Evolutionary conservation across 768 basidiomycete genomes (phyloP).

Genomic region (Trametes cingulata): DNA sequence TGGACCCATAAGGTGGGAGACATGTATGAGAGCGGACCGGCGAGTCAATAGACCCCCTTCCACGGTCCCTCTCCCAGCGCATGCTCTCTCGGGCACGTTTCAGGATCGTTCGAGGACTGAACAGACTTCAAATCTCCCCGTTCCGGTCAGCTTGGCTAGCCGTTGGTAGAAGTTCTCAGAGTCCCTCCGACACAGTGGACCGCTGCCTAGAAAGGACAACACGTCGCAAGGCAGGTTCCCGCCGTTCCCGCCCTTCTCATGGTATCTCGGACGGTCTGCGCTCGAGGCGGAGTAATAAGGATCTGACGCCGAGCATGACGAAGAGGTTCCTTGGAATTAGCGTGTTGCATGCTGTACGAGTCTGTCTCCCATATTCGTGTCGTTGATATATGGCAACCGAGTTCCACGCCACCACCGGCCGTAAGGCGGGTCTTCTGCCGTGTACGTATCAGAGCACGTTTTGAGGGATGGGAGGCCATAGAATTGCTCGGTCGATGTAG

Average conservation of each 20-base stretch:
- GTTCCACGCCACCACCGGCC: constrained; percentile 14
- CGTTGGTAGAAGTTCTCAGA: constrained; percentile 23
- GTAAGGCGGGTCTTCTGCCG: constrained; percentile 14
- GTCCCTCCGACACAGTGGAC: constrained; percentile 15
- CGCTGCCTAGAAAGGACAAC: constrained; percentile 13
- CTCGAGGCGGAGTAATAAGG: constrained; percentile 13
- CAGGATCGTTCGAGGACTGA: constrained; percentile 19
- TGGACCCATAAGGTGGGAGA: constrained; percentile 21
- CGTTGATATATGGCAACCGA: constrained; percentile 4
- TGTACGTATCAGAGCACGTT: neutral
- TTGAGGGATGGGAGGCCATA: constrained; percentile 7
- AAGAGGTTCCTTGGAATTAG: constrained; percentile 8
- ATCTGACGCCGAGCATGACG: constrained; percentile 8
- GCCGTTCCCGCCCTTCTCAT: constrained; percentile 9
- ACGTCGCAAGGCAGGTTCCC: constrained; percentile 17
- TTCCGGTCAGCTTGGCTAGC: constrained; percentile 23
- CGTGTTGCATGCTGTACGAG: constrained; percentile 19
- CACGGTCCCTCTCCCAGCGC: constrained; percentile 20
- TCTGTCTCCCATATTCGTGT: constrained; percentile 4
- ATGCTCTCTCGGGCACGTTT: constrained; percentile 23
- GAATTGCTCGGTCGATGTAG: constrained; percentile 15
- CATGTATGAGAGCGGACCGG: constrained; percentile 14
- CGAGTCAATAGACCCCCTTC: constrained; percentile 18
- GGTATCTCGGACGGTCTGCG: constrained; percentile 13
- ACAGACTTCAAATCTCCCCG: constrained; percentile 21